Conservation (phyloP, 2,329 filamentous ascomycete species). For the Chaetomiaceae sp. region DNA sequence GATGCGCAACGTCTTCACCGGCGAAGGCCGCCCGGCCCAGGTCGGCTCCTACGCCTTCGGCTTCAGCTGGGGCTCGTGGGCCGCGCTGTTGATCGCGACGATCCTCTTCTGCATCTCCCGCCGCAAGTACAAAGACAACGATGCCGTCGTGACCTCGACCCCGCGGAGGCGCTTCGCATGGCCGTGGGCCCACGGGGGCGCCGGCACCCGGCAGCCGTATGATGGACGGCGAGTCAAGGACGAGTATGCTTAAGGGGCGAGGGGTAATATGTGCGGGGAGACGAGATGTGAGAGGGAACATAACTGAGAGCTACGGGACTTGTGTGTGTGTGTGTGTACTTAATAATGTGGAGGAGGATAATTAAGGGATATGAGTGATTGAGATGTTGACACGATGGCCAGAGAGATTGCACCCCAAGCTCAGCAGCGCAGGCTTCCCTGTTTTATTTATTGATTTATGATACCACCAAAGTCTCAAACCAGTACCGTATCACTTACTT, state of each 20-base stretch:
- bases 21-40: conserved; percentile 49
- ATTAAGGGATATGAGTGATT: neutral
- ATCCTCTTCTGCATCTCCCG: conserved; percentile 63
- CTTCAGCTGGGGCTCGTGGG: conserved; percentile 71
- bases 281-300: neutral
- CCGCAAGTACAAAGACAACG: conserved; percentile 30
- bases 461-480: too few species aligned
- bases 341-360: too few species aligned
- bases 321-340: too few species aligned
- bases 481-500: too few species aligned
- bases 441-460: neutral
- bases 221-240: conserved; percentile 63
- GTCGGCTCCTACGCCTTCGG: conserved; percentile 67
- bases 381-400: neutral
- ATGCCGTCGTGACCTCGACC: neutral
- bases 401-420: neutral
- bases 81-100: conserved; percentile 59
- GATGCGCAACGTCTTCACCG: conserved; percentile 61
- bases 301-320: neutral
- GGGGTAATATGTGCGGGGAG: neutral
- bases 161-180: conserved; percentile 29
- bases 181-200: conserved; percentile 44
- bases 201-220: conserved; percentile 50
- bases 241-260: conserved; percentile 44
- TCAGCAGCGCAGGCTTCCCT: neutral